Percentiles rank a stretch among this genome's conserved stretches.
Evolutionary conservation across 768 basidiomycete species (phyloP).

Genomic region (Boletus insuetus): DNA sequence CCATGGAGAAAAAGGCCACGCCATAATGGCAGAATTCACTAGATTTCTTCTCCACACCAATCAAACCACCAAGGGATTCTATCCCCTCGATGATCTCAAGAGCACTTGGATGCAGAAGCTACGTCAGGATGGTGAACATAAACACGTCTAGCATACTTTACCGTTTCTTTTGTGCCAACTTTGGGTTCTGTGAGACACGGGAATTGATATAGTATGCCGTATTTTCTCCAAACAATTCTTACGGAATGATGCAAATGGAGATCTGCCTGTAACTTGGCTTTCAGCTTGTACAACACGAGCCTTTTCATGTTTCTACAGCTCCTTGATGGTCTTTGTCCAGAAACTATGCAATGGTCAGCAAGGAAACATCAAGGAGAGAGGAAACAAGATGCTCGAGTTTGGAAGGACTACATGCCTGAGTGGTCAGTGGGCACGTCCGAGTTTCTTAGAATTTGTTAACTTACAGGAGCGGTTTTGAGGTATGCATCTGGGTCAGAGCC

Average conservation of each 20-base stretch:
- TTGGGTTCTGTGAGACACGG: no score
- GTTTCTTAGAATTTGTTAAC: not conserved
- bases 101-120: no score
- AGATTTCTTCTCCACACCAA: no score
- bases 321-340: not conserved
- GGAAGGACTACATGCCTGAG: not conserved
- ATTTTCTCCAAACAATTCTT: not conserved
- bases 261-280: not conserved
- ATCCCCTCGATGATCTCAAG: no score
- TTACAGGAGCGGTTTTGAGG: not conserved
- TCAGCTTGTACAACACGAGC: not conserved
- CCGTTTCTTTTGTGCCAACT: no score
- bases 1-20: no score
- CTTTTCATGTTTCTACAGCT: not conserved
- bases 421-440: not conserved
- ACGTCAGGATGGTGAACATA: no score
- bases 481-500: not conserved
- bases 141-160: no score
- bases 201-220: no score
- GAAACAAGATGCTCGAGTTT: not conserved
- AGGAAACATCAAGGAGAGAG: not conserved
- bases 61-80: no score
- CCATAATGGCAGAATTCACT: no score
- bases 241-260: not conserved
- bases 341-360: not conserved